A percentile compares a stretch with the other conserved stretches of the same genome.
Conservation (phyloP, 176 grass and related monocot genomes). For the Juncus inflexus region DNA sequence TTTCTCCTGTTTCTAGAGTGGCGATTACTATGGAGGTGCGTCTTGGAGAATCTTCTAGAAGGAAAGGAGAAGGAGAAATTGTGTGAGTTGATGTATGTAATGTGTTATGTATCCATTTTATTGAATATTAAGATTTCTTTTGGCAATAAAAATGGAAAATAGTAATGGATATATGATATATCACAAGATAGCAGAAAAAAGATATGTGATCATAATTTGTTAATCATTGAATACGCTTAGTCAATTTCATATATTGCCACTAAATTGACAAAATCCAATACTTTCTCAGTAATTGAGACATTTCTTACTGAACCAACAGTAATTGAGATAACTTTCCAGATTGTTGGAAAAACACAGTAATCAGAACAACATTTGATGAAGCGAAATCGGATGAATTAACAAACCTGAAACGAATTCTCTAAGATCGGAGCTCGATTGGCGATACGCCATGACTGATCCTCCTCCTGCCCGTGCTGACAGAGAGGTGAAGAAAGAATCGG, state of each 20-base stretch:
- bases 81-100: not conserved
- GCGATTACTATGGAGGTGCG: slow-evolving; percentile 56
- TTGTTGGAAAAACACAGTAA: not conserved
- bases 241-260: not conserved
- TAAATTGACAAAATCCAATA: not conserved
- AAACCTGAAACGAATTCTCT: slow-evolving; percentile 16
- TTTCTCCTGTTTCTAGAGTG: slow-evolving; percentile 58
- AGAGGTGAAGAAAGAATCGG: not conserved
- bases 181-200: slow-evolving; percentile 1
- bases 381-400: not conserved
- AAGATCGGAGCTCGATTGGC: slow-evolving; percentile 26
- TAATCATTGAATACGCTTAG: not conserved
- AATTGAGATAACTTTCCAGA: not conserved
- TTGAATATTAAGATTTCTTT: too few species aligned
- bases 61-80: not conserved
- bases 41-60: slow-evolving; percentile 37
- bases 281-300: not conserved
- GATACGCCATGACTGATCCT: slow-evolving; percentile 24
- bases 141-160: too few species aligned
- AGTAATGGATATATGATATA: not conserved
- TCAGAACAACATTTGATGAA: not conserved
- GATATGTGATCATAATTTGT: not conserved
- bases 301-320: not conserved
- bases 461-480: not conserved
- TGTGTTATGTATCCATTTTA: not conserved